Base-by-base conservation (phyloP, 2,329 filamentous ascomycete species). In the Bipolaris oryzae region DNA sequence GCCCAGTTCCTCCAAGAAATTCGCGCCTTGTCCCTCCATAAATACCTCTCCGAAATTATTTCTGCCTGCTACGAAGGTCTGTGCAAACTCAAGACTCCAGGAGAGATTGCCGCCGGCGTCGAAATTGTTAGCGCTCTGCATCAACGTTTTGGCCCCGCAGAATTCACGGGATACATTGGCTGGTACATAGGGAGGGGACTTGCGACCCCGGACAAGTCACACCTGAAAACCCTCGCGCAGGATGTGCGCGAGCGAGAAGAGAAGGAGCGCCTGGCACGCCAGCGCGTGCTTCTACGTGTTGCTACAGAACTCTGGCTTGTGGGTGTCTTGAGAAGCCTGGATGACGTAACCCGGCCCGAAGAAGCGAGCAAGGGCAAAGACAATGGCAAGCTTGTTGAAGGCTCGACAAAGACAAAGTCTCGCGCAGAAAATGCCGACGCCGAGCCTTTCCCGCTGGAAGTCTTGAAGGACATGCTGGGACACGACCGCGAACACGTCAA, bases 301-400 rank as follows among this genome's bases (percentile, higher is more conserved):
- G 92, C 96, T 33, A 97, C 95, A 2, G 95, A 99, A 75, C 82
- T 99, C 34, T 99, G 96, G 96, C 85, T 99, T 4, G 92, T 96
- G 16, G 92, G 91, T 25, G 89, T 95, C 39, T 77, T 99, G 64
- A 86, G 89, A 68, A 97, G 92, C 39, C 81, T 98, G 57, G 86
- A 89, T 65, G 87, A 89, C 74, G 85, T 87, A 35, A 80, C 85
- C 48, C 79, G 85, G 54, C 86, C 87, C 16, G 87, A 89, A 60
- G 87, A 89, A 69, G 78, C 83, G 83, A 76, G 84, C 82, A 75
- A 85, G 70, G 77, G 75, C n/a, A 86, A 86, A 64, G 85, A 87
- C 64, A 79, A 75, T 43, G 75, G 75, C 50, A 87, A 86, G 64
- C 70, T 77, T 15, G 73, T 77, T 1, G 84, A 86, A 61, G 81